Conservation (phyloP, 805 yeast species). For the Ogataea trehalophila region DNA sequence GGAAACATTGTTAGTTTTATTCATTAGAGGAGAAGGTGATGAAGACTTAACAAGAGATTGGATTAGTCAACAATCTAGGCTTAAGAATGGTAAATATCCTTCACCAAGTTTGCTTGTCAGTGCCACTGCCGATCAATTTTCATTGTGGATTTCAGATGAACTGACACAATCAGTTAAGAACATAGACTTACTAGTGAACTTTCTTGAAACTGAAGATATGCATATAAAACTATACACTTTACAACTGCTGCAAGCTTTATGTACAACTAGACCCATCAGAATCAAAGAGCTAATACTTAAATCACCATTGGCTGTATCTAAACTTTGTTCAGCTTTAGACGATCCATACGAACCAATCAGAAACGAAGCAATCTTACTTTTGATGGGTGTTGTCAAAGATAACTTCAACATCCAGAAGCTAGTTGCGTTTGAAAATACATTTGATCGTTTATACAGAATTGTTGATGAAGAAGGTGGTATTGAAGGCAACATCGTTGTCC, state of each 20-base stretch:
- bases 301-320: conserved; percentile 76
- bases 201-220: conserved; percentile 48
- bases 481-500: conserved; percentile 84
- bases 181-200: conserved; percentile 43
- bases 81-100: conserved; percentile 74
- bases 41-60: conserved; percentile 62
- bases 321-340: conserved; percentile 57
- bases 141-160: conserved; percentile 94
- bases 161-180: conserved; percentile 60
- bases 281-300: conserved; percentile 70
- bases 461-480: conserved; percentile 85
- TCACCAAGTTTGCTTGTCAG: conserved; percentile 61
- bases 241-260: conserved; percentile 79
- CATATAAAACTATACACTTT: conserved; percentile 76
- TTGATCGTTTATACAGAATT: conserved; percentile 75
- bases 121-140: conserved; percentile 69
- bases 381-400: conserved; percentile 76
- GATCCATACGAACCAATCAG: conserved; percentile 79
- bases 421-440: conserved; percentile 91
- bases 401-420: conserved; percentile 85
- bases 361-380: conserved; percentile 79
- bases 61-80: conserved; percentile 70
- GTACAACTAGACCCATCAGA: conserved; percentile 66
- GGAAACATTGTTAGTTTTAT: conserved; percentile 79
- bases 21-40: conserved; percentile 58